Conservation (phyloP, 257 asterid species). For the Craterostigma plantagineum region DNA sequence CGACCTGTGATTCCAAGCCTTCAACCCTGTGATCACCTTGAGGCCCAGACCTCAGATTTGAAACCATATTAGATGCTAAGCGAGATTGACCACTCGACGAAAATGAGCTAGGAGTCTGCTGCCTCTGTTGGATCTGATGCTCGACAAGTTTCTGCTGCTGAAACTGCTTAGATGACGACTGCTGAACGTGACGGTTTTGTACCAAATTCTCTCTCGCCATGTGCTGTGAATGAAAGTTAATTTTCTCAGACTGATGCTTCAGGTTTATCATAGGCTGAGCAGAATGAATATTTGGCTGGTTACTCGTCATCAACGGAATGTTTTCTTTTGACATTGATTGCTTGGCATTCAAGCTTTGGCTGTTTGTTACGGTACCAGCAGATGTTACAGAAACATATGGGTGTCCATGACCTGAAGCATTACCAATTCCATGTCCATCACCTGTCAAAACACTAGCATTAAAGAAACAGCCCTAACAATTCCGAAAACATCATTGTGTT, state of each 20-base stretch:
- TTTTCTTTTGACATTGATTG: too few species aligned
- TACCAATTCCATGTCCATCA: conserved; percentile 48
- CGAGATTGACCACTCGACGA: too few species aligned
- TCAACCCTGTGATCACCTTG: too few species aligned
- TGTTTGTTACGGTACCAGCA: conserved; percentile 29
- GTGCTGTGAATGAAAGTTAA: conserved; percentile 38
- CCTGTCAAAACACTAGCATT: conserved; percentile 29
- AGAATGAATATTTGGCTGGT: too few species aligned
- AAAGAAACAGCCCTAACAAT: conserved; percentile 10
- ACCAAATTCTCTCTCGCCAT: conserved; percentile 26
- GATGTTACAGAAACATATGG: conserved; percentile 37
- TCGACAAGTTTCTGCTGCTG: conserved; percentile 39
- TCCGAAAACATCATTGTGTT: too few species aligned
- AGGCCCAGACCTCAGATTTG: too few species aligned
- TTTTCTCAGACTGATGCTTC: conserved; percentile 32
- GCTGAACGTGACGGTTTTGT: conserved; percentile 34
- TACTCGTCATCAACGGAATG: too few species aligned
- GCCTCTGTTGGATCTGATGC: conserved; percentile 40
- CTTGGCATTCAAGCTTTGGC: conserved; percentile 33
- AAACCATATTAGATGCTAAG: too few species aligned
- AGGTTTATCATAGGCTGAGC: too few species aligned
- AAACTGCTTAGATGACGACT: conserved; percentile 43
- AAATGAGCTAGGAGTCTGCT: conserved; percentile 44
- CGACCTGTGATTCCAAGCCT: too few species aligned
- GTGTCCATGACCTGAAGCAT: conserved; percentile 54